Percentiles rank a stretch among this genome's conserved stretches.
Conservation (phyloP, 2,329 filamentous ascomycete genomes). For the Epichloe sp. region DNA sequence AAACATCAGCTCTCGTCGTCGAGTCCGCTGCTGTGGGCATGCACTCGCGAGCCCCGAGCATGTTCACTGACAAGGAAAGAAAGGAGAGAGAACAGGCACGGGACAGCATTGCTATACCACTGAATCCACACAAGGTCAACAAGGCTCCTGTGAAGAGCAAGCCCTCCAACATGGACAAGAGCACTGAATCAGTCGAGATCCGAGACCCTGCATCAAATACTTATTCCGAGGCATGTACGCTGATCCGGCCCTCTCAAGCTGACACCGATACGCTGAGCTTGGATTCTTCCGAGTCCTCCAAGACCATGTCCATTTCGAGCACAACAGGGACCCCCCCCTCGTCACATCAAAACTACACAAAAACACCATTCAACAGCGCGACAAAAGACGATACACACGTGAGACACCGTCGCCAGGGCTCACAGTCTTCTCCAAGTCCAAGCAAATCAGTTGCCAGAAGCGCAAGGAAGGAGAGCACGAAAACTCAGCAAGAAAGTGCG, state of each 20-base stretch:
- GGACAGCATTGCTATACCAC: constrained; percentile 22
- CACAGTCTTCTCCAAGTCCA: neutral
- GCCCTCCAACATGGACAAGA: neutral
- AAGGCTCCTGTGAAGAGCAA: neutral
- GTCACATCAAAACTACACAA: neutral
- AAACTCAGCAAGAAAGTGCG: neutral
- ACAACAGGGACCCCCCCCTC: neutral
- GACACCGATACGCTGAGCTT: neutral
- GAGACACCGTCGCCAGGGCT: neutral
- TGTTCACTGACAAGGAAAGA: constrained; percentile 19
- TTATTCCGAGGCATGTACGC: neutral
- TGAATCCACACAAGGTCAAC: constrained; percentile 11
- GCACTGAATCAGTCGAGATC: neutral
- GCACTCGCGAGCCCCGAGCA: constrained; percentile 9
- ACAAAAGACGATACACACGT: neutral
- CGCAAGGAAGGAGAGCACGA: neutral
- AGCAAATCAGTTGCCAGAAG: neutral
- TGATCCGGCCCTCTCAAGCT: no score
- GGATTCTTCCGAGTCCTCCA: neutral
- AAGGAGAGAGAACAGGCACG: constrained; percentile 18
- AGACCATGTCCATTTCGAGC: constrained; percentile 1
- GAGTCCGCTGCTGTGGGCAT: neutral
- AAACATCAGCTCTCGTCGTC: neutral
- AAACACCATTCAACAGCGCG: neutral
- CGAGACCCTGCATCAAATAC: neutral